phyloP scores from a whole-genome alignment of 495 filamentous ascomycete species.

The Aspergillus mulundensis region DNA sequence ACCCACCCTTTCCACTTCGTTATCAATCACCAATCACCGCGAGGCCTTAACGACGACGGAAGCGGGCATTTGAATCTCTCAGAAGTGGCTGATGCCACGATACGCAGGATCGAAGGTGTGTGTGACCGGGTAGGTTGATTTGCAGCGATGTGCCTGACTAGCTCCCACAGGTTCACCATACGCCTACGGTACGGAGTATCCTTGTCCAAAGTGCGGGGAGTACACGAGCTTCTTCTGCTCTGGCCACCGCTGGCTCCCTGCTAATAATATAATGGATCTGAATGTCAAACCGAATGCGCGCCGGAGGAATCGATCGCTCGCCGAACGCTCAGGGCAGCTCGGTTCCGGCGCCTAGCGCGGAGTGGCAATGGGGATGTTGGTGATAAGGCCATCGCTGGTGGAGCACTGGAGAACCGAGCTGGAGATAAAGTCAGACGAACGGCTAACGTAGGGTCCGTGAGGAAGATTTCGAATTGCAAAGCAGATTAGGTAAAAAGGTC shows the following conservation, averaged over 20 bases:
- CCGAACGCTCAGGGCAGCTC: constrained; percentile 8
- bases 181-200: too few species aligned
- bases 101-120: constrained; percentile 7
- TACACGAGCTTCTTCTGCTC: constrained; percentile 6
- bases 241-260: neutral
- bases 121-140: constrained; percentile 13
- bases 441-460: constrained; percentile 2
- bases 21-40: constrained; percentile 5
- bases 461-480: constrained; percentile 8
- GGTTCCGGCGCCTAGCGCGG: constrained; percentile 26
- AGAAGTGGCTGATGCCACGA: constrained; percentile 16
- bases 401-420: constrained; percentile 12
- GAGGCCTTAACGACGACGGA: neutral
- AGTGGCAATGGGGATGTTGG: constrained; percentile 16
- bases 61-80: constrained; percentile 8
- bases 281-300: neutral
- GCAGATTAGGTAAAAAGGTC: constrained; percentile 13
- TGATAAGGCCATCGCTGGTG: constrained; percentile 18
- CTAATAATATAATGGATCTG: neutral
- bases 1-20: constrained; percentile 2
- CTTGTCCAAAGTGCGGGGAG: constrained; percentile 12
- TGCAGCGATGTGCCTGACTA: constrained; percentile 17
- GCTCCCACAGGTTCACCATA: constrained; percentile 15
- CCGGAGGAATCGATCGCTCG: neutral
- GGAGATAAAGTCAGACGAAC: constrained; percentile 22